A percentile compares a stretch with the other conserved stretches of the same genome.
phyloP scores from a whole-genome alignment of 495 filamentous ascomycete species.

The Tetracladium marchalianum region DNA sequence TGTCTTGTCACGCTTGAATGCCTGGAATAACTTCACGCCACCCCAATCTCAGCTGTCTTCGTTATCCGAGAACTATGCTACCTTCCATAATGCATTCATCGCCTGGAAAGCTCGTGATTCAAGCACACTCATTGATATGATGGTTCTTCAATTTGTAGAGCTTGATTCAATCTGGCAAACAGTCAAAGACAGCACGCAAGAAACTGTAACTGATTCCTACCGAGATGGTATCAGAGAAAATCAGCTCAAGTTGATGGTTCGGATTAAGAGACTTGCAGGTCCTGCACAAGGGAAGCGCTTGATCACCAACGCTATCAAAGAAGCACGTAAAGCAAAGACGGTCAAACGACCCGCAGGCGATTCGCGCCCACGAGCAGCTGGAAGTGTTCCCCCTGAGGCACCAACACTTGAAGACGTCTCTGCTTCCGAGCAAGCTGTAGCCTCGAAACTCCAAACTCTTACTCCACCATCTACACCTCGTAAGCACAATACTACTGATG shows the following conservation, averaged over 20 bases:
- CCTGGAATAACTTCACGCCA: slow-evolving; percentile 42
- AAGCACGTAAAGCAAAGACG: slow-evolving; percentile 60
- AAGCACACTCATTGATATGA: slow-evolving; percentile 78
- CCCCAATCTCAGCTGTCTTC: slow-evolving; percentile 50
- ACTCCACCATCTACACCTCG: slow-evolving; percentile 20
- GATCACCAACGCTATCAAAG: slow-evolving; percentile 73
- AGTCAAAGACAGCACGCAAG: slow-evolving; percentile 81
- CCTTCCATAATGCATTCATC: slow-evolving; percentile 85
- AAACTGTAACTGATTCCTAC: slow-evolving; percentile 82
- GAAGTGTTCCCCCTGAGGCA: slow-evolving; percentile 12
- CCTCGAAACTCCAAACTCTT: slow-evolving; percentile 17
- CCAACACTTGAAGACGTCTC: slow-evolving; percentile 8
- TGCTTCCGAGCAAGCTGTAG: slow-evolving; percentile 15
- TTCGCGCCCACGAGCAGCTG: slow-evolving; percentile 53
- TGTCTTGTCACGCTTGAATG: slow-evolving; percentile 47
- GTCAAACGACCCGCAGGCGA: slow-evolving; percentile 64
- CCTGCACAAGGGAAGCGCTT: slow-evolving; percentile 70
- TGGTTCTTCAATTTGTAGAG: slow-evolving; percentile 93
- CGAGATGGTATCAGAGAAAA: slow-evolving; percentile 88
- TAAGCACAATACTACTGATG: slow-evolving; percentile 1
- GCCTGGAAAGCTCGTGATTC: slow-evolving; percentile 94
- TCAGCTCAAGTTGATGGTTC: slow-evolving; percentile 76
- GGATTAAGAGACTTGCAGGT: slow-evolving; percentile 84
- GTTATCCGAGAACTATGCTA: slow-evolving; percentile 60
- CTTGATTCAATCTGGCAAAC: slow-evolving; percentile 94